Evolutionary conservation across 2,329 filamentous ascomycete genomes (phyloP).

Genomic region (Apiospora malaysiana): DNA sequence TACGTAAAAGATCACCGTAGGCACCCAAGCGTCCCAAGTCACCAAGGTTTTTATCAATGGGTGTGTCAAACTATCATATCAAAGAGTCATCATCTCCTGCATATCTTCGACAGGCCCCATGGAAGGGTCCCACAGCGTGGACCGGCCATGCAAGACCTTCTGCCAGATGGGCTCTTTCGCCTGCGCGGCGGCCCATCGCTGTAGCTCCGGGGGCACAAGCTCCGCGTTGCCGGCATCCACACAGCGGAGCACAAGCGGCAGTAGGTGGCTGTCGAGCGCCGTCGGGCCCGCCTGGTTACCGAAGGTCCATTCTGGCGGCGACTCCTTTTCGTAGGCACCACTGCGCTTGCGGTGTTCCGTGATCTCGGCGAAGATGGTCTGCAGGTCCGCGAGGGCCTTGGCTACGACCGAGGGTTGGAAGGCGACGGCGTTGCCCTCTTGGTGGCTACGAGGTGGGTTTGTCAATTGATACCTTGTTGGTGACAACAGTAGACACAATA

Average conservation of each 20-base stretch:
- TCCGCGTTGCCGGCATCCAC: constrained; percentile 27
- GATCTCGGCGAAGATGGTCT: constrained; percentile 22
- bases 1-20: background rate
- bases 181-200: constrained; percentile 22
- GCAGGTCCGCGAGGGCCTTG: constrained; percentile 22
- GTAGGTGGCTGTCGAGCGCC: constrained; percentile 25
- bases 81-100: constrained; percentile 25
- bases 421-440: constrained; percentile 23
- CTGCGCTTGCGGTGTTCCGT: constrained; percentile 19
- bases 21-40: background rate
- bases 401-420: constrained; percentile 23
- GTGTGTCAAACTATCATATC: background rate
- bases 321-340: constrained; percentile 13
- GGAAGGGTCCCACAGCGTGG: constrained; percentile 26
- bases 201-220: constrained; percentile 27
- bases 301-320: constrained; percentile 22
- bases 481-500: background rate
- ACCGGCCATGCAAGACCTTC: constrained; percentile 26
- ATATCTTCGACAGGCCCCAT: constrained; percentile 26
- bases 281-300: constrained; percentile 23
- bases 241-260: constrained; percentile 26
- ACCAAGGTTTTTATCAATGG: background rate
- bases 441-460: constrained; percentile 7
- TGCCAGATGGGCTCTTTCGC: constrained; percentile 24
- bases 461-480: background rate